Base-by-base conservation (phyloP, 495 filamentous ascomycete species). In the Podospora anserina region DNA sequence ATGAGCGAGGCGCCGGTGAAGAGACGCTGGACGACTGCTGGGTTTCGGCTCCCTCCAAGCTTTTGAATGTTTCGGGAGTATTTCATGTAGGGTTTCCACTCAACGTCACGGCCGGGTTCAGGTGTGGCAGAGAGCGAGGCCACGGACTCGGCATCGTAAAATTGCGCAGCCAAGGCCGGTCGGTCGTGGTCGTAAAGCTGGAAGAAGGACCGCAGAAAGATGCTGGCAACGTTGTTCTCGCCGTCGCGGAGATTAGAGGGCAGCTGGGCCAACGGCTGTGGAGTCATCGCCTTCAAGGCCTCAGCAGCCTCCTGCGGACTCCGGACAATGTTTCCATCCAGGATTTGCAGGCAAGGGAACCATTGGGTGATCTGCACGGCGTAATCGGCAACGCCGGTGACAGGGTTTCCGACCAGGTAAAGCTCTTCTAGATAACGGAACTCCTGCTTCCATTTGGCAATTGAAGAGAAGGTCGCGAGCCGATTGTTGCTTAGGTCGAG, bases 401-500 rank as follows among this genome's bases (percentile, higher is more conserved):
- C 82, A 0, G 92, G 92, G 73, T 92, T 96, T 57, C 87, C 90
- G 6, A 85, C 87, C 30, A 97, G 78, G 55, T 96, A 85, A 0
- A 97, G 82, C 64, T 92, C 91, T 69, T 96, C 86, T 3, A 97
- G 83, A 60, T 87, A 78, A 20, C 85, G 86, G 66, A 99, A 93
- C 61, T 90, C 91, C 76, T 86, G 83, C 39, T 89, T 88, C 93
- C 93, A 97, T 58, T 78, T 93, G 74, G 87, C 84, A 5, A 91
- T 90, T 13, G 93, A 83, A 67, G 86, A 83, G 61, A 96, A 79
- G 66, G 85, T 82, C 66, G 83, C 81, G 71, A 97, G 84, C 34
- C 89, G 86, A 81, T 97, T 97, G 78, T 87, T 84, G 39, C 91
- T 94, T 3, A 97, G 85, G 69, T 96, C 93, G 13, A 97, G 85